Evolutionary conservation across 176 grass and related monocot genomes (phyloP).

Genomic region (Avena eriantha): DNA sequence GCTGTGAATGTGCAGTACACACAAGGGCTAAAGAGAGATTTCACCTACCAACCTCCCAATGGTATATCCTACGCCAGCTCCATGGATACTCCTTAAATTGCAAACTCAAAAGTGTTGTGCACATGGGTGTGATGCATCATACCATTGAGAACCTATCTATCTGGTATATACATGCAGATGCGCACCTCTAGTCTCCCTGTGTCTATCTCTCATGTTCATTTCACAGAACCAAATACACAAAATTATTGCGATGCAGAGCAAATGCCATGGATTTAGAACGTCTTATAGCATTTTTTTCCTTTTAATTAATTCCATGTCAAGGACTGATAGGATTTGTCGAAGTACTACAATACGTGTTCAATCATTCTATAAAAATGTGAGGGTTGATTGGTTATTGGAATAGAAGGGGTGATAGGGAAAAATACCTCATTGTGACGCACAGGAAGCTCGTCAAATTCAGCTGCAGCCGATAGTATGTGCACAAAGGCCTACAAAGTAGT

Average conservation of each 20-base stretch:
- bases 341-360: neutral
- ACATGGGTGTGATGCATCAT: conserved; percentile 16
- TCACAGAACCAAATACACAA: neutral
- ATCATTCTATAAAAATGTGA: conserved; percentile 19
- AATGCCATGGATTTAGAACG: neutral
- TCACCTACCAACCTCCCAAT: neutral
- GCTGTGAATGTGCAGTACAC: conserved; percentile 10
- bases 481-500: conserved; percentile 74
- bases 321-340: conserved; percentile 16
- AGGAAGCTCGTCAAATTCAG: conserved; percentile 97
- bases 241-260: neutral
- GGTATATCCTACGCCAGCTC: neutral
- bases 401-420: conserved; percentile 8
- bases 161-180: neutral
- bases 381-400: neutral
- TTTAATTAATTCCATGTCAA: conserved; percentile 15
- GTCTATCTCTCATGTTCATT: neutral
- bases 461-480: conserved; percentile 81
- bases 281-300: neutral
- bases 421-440: conserved; percentile 95
- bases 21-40: neutral
- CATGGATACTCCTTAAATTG: conserved; percentile 7
- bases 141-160: neutral
- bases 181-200: neutral
- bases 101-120: neutral